Conservation (phyloP, 768 basidiomycete species). For the Serendipita indica region DNA sequence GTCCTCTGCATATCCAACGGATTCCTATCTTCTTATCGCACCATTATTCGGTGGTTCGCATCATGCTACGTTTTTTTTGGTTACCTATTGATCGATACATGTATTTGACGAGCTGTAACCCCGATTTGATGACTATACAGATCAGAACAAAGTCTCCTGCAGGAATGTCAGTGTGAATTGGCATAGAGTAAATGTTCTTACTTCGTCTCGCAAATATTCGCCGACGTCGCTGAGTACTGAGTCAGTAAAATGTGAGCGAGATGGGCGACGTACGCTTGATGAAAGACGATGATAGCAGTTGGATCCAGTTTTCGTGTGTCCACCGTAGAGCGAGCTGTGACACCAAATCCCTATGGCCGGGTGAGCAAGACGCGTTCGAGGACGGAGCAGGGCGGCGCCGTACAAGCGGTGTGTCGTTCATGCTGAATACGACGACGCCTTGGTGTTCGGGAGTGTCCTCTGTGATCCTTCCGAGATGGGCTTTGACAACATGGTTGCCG, state of each 20-base stretch:
- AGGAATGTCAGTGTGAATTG: neutral
- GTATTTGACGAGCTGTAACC: neutral
- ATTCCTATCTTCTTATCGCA: no score
- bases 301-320: constrained; percentile 97
- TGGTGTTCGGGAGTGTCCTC: constrained; percentile 99
- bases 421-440: constrained; percentile 91
- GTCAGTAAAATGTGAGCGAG: neutral
- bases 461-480: constrained; percentile 95
- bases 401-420: constrained; percentile 89
- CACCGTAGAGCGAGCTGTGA: constrained; percentile 86
- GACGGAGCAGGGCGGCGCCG: constrained; percentile 17
- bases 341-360: constrained; percentile 73
- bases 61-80: no score
- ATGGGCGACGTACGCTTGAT: constrained; percentile 65
- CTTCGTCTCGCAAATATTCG: constrained; percentile 96
- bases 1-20: no score
- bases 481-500: constrained; percentile 96
- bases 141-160: constrained; percentile 66
- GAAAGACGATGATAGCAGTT: constrained; percentile 93
- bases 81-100: no score
- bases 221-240: constrained; percentile 65
- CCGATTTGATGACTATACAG: neutral
- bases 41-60: no score
- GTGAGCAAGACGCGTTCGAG: constrained; percentile 8
- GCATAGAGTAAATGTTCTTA: constrained; percentile 18